Conservation (phyloP, 345 rosid species). For the Camelina hispida region DNA sequence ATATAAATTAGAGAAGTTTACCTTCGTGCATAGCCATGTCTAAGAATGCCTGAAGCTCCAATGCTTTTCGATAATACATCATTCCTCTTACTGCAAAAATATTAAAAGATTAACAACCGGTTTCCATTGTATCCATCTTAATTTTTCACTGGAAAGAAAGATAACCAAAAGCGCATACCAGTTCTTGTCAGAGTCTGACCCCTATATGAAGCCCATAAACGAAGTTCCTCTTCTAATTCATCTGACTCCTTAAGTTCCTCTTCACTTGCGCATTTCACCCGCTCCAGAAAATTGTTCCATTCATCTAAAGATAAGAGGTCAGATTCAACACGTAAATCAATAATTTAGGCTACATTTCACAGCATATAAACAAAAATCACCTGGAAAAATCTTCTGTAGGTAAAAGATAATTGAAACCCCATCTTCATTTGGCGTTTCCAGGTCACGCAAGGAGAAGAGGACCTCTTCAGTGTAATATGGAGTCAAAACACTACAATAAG, state of each 20-base stretch:
- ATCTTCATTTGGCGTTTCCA: conserved; percentile 90
- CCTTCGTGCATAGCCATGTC: conserved; percentile 99
- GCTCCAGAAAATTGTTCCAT: conserved; percentile 93
- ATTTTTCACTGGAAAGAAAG: background rate
- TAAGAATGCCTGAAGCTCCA: conserved; percentile 99
- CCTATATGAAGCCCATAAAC: conserved; percentile 96
- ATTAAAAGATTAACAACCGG: conserved; percentile 24
- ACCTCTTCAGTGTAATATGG: conserved; percentile 96
- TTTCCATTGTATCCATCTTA: conserved; percentile 20
- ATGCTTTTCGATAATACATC: conserved; percentile 97
- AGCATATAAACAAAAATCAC: conserved; percentile 46
- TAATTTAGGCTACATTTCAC: conserved; percentile 13
- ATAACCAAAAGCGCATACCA: conserved; percentile 53
- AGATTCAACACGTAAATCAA: conserved; percentile 15
- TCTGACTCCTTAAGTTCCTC: conserved; percentile 68
- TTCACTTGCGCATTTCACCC: conserved; percentile 62
- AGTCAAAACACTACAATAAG: conserved; percentile 78
- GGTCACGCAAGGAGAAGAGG: conserved; percentile 73
- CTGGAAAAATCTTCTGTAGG: conserved; percentile 97
- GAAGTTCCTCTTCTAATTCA: conserved; percentile 77
- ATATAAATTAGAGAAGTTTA: conserved; percentile 35
- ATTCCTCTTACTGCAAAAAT: conserved; percentile 86
- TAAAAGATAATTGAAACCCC: conserved; percentile 96
- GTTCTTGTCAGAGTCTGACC: conserved; percentile 99
- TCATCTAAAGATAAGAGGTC: conserved; percentile 66